Evolutionary conservation across 129 eudicot species (phyloP).

Genomic region (Arctium minus): DNA sequence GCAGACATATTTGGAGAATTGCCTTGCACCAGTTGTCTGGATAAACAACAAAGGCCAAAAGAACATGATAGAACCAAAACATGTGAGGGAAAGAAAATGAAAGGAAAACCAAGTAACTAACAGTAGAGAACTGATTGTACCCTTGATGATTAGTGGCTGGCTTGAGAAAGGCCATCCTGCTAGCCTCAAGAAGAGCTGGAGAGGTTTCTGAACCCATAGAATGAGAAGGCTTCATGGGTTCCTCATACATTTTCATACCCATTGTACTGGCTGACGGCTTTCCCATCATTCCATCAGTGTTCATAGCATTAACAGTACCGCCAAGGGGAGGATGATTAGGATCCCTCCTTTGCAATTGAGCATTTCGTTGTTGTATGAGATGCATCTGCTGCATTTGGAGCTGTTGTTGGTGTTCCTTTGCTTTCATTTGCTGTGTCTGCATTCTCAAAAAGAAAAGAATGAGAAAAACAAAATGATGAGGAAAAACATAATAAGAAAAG

Average conservation of each 20-base stretch:
- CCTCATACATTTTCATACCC: conserved; percentile 81
- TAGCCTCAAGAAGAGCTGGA: conserved; percentile 80
- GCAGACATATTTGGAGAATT: conserved; percentile 71
- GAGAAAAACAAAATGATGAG: background rate
- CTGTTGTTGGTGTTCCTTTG: conserved; percentile 95
- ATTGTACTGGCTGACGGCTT: conserved; percentile 79
- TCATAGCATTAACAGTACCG: conserved; percentile 60
- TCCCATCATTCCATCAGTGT: conserved; percentile 75
- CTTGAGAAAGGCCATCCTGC: conserved; percentile 86
- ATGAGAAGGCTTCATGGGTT: conserved; percentile 76
- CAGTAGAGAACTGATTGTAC: conserved; percentile 34
- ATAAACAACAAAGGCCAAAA: conserved; percentile 35
- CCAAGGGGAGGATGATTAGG: conserved; percentile 87
- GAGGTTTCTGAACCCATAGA: conserved; percentile 77
- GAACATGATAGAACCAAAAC: conserved; percentile 14
- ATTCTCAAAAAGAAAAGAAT: background rate
- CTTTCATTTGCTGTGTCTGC: conserved; percentile 90
- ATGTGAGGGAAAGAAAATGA: background rate
- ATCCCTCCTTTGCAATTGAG: conserved; percentile 89
- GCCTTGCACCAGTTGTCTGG: conserved; percentile 91
- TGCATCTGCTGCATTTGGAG: conserved; percentile 96
- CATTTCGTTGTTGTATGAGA: conserved; percentile 86
- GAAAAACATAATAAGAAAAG: background rate
- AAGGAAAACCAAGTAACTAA: background rate
- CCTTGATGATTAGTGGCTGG: conserved; percentile 88